A percentile compares a stretch with the other conserved stretches of the same genome.
Conservation (phyloP, 768 basidiomycete genomes). For the Podaxis sp. region DNA sequence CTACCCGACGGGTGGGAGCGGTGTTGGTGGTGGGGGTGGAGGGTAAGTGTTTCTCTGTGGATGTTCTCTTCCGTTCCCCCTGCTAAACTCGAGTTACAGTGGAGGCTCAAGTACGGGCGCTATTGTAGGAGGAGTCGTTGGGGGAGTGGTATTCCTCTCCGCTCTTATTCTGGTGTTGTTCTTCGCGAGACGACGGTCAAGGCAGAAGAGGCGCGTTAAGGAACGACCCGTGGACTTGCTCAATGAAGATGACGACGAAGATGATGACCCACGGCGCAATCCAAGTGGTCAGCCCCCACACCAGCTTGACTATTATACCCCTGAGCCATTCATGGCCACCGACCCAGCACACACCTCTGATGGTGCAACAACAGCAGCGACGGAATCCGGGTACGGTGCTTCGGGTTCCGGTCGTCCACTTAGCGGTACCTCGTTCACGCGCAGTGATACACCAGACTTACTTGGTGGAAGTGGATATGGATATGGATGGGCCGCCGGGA, state of each 20-base stretch:
- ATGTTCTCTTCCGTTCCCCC: neutral
- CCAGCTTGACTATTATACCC: conserved; percentile 54
- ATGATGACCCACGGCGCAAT: conserved; percentile 26
- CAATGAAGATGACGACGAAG: conserved; percentile 50
- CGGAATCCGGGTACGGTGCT: conserved; percentile 22
- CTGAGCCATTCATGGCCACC: conserved; percentile 73
- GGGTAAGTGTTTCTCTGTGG: conserved; percentile 12
- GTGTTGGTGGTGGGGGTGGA: conserved; percentile 26
- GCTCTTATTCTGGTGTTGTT: conserved; percentile 41
- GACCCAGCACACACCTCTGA: conserved; percentile 50
- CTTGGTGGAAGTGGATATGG: conserved; percentile 18
- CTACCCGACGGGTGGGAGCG: conserved; percentile 56
- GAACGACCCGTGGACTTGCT: conserved; percentile 70
- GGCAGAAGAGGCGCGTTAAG: conserved; percentile 35
- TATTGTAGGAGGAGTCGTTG: conserved; percentile 52
- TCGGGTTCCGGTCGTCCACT: conserved; percentile 26
- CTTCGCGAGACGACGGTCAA: conserved; percentile 48
- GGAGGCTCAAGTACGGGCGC: conserved; percentile 39
- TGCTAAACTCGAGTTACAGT: neutral
- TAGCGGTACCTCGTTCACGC: conserved; percentile 35
- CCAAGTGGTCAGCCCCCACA: conserved; percentile 50
- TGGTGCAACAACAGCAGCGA: neutral
- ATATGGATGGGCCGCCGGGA: conserved; percentile 19
- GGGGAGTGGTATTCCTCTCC: conserved; percentile 47
- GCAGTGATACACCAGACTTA: conserved; percentile 47